These are phyloP conservation scores for Candolleomyces efflorescens DNA, from an alignment of 768 basidiomycete genomes.

Conservation along the genomic window DNA sequence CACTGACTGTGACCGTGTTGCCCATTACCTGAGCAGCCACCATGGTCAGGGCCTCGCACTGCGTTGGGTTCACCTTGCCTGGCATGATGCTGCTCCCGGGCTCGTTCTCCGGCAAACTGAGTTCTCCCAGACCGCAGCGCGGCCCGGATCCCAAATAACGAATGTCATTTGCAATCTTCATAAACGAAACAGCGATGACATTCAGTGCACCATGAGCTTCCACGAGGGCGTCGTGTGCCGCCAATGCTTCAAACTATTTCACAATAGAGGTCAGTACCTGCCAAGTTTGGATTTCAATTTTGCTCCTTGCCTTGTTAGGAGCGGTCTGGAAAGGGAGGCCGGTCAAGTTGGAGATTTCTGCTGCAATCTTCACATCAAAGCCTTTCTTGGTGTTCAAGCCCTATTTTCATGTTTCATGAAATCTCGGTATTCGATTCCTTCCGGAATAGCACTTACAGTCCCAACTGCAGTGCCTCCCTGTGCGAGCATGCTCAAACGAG, in stretches of 20 bases:
- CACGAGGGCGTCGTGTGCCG: slow-evolving; percentile 96
- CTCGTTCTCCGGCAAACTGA: slow-evolving; percentile 95
- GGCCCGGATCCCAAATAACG: slow-evolving; percentile 97
- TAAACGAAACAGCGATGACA: slow-evolving; percentile 91
- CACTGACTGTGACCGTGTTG: slow-evolving; percentile 88
- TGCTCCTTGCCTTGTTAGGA: slow-evolving; percentile 80
- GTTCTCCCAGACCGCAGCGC: slow-evolving; percentile 94
- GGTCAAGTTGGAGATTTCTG: slow-evolving; percentile 87
- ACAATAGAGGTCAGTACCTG: slow-evolving; percentile 1
- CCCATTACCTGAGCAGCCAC: slow-evolving; percentile 98
- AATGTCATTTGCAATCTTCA: slow-evolving; percentile 99
- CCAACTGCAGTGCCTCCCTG: slow-evolving; percentile 99
- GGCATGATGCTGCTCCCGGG: slow-evolving; percentile 99
- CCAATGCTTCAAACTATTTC: slow-evolving; percentile 90
- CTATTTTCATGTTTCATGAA: slow-evolving; percentile 32
- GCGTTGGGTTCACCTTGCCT: slow-evolving; percentile 99
- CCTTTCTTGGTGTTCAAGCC: slow-evolving; percentile 96
- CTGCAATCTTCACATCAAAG: slow-evolving; percentile 92
- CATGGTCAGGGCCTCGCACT: slow-evolving; percentile 99
- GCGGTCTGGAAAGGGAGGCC: slow-evolving; percentile 92
- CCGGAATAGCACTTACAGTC: slow-evolving; percentile 55
- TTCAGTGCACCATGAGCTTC: slow-evolving; percentile 97
- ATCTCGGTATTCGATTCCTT: neutral
- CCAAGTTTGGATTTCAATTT: neutral
- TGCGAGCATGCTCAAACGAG: slow-evolving; percentile 83